phyloP scores from a whole-genome alignment of 2,329 filamentous ascomycete species.

The Fusarium penzigii region DNA sequence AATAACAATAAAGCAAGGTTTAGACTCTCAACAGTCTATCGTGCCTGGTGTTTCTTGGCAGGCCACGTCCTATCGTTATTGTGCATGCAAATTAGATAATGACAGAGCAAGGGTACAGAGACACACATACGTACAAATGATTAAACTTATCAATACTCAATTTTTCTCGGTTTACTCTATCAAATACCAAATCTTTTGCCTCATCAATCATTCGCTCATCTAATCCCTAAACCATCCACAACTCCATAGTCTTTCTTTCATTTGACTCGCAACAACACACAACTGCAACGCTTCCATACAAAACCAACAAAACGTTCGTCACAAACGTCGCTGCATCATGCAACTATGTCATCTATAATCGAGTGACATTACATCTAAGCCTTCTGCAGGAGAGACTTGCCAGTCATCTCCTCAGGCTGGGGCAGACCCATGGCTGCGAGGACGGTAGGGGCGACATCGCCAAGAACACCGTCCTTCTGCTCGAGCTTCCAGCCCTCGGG shows the following conservation, averaged over 20 bases:
- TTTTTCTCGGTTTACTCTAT: constrained; percentile 6
- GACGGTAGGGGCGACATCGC: constrained; percentile 94
- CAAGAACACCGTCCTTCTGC: constrained; percentile 85
- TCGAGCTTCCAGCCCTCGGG: constrained; percentile 85
- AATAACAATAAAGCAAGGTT: too few species aligned
- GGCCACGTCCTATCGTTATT: too few species aligned
- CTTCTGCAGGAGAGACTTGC: constrained; percentile 80
- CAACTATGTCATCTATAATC: constrained; percentile 3
- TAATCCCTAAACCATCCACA: constrained; percentile 13
- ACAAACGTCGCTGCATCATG: constrained; percentile 13
- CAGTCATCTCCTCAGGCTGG: constrained; percentile 91
- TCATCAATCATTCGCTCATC: constrained; percentile 15
- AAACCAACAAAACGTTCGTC: not conserved
- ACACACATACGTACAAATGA: not conserved
- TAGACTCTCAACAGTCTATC: too few species aligned
- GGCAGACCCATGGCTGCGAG: constrained; percentile 88
- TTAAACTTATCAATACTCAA: not conserved
- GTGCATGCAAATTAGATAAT: too few species aligned
- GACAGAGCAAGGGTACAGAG: too few species aligned
- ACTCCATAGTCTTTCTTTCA: constrained; percentile 22
- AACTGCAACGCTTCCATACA: constrained; percentile 19
- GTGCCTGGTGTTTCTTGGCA: too few species aligned
- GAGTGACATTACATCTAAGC: constrained; percentile 38
- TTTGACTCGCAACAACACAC: constrained; percentile 13
- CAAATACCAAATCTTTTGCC: constrained; percentile 19